Conservation (phyloP, 2,329 filamentous ascomycete species). For the Thelonectria olida region DNA sequence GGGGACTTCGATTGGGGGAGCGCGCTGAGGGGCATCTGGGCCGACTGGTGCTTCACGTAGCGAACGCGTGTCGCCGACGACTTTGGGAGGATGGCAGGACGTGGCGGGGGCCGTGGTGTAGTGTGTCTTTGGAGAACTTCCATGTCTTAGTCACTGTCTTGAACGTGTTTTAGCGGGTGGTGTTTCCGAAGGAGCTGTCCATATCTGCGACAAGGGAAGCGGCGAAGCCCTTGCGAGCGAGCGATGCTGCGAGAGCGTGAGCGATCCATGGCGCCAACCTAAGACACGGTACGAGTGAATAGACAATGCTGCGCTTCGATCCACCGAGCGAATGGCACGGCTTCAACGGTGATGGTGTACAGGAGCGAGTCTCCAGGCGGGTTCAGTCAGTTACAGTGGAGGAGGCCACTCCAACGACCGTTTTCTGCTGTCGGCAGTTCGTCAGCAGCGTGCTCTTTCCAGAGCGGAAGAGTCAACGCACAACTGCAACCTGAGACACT, state of each 20-base stretch:
- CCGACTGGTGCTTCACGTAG: conserved; percentile 16
- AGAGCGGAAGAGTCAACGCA: not conserved
- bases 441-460: conserved; percentile 5
- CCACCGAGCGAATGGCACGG: not conserved
- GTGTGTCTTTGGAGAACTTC: not conserved
- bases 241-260: conserved; percentile 7
- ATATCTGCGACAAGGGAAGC: conserved; percentile 22
- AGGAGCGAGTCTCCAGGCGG: not conserved
- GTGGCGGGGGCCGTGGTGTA: not conserved
- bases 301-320: not conserved
- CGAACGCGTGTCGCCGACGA: conserved; percentile 12
- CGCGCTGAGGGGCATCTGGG: not conserved
- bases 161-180: conserved; percentile 23
- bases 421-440: conserved; percentile 12
- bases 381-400: not conserved
- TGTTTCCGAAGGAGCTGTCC: conserved; percentile 13
- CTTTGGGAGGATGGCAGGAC: not conserved
- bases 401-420: not conserved
- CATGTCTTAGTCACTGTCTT: conserved; percentile 26
- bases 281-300: no score
- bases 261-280: no score
- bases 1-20: not conserved
- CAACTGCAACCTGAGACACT: conserved; percentile 22
- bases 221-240: not conserved
- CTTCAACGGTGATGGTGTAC: conserved; percentile 1